A percentile compares a stretch with the other conserved stretches of the same genome.
These are phyloP conservation scores for Harrya chromipes DNA, from an alignment of 768 basidiomycete genomes.

Conservation along the genomic window DNA sequence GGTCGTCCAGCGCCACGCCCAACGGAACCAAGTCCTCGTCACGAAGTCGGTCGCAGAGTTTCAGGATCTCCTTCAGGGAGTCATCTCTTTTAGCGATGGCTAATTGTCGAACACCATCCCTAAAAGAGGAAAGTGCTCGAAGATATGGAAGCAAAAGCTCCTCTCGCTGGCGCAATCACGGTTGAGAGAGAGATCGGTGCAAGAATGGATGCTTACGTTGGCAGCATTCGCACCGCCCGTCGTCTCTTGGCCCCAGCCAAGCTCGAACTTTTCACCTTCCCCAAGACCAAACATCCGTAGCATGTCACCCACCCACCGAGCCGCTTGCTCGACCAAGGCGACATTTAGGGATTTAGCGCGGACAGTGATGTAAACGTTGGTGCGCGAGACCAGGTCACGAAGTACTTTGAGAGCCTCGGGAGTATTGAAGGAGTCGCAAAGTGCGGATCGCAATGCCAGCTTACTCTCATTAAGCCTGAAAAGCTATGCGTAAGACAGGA, in stretches of 20 bases:
- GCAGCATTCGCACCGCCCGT: slow-evolving; percentile 34
- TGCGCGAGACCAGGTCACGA: slow-evolving; percentile 76
- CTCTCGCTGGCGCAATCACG: slow-evolving; percentile 58
- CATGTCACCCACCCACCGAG: slow-evolving; percentile 71
- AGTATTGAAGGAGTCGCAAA: slow-evolving; percentile 98
- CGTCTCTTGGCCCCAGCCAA: slow-evolving; percentile 84
- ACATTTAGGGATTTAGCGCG: slow-evolving; percentile 60
- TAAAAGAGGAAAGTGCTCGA: slow-evolving; percentile 79
- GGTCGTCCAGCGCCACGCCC: slow-evolving; percentile 95
- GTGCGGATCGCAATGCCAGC: slow-evolving; percentile 72
- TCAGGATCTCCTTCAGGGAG: slow-evolving; percentile 75
- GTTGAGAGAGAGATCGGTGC: neutral
- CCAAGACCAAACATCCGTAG: slow-evolving; percentile 78
- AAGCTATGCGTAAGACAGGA: slow-evolving; percentile 9
- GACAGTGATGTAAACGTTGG: slow-evolving; percentile 84
- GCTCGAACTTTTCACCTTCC: slow-evolving; percentile 58
- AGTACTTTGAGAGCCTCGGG: slow-evolving; percentile 75
- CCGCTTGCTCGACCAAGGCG: slow-evolving; percentile 57
- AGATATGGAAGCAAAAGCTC: slow-evolving; percentile 88
- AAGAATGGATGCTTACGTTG: slow-evolving; percentile 40
- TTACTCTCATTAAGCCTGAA: slow-evolving; percentile 73
- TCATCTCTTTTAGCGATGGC: slow-evolving; percentile 70
- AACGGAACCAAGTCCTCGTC: slow-evolving; percentile 90
- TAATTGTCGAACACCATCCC: slow-evolving; percentile 80
- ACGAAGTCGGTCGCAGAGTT: slow-evolving; percentile 84